phyloP scores from a whole-genome alignment of 2,329 filamentous ascomycete genomes.

The Sarocladium oryzae region DNA sequence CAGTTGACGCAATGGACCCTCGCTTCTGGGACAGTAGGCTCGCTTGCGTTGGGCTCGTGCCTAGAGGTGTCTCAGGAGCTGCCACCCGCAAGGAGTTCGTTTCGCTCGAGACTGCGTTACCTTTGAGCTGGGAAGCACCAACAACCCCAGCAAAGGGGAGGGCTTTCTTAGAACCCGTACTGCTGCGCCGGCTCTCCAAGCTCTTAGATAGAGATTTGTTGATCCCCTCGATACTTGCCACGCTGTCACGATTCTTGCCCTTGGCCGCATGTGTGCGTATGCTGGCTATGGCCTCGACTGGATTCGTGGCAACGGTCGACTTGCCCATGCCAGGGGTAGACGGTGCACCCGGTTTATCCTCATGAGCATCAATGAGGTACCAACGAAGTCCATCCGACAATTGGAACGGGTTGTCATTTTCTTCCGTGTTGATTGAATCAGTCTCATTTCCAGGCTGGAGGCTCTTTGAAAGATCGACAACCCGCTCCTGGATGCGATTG shows the following conservation, averaged over 20 bases:
- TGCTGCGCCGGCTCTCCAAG: constrained; percentile 84
- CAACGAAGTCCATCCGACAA: constrained; percentile 90
- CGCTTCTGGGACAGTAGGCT: constrained; percentile 18
- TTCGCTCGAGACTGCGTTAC: constrained; percentile 49
- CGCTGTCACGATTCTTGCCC: constrained; percentile 37
- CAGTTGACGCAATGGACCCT: constrained; percentile 12
- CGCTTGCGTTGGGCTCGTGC: constrained; percentile 34
- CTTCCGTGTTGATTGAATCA: constrained; percentile 52
- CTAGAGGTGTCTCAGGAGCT: constrained; percentile 34
- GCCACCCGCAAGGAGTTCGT: constrained; percentile 51
- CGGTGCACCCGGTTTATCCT: constrained; percentile 87
- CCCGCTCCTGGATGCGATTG: constrained; percentile 80
- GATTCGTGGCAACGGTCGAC: constrained; percentile 81
- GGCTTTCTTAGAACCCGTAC: constrained; percentile 76
- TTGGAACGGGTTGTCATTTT: constrained; percentile 96
- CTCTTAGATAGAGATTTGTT: constrained; percentile 79
- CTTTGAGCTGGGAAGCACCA: constrained; percentile 36
- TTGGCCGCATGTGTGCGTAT: constrained; percentile 48
- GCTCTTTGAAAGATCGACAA: constrained; percentile 85
- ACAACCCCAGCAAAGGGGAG: constrained; percentile 44
- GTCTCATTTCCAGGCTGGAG: constrained; percentile 46
- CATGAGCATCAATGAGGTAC: constrained; percentile 90
- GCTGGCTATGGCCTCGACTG: constrained; percentile 78
- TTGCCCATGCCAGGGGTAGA: constrained; percentile 89
- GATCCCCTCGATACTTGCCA: constrained; percentile 61